phyloP scores from a whole-genome alignment of 2,329 filamentous ascomycete species.

The Beauveria sp. region DNA sequence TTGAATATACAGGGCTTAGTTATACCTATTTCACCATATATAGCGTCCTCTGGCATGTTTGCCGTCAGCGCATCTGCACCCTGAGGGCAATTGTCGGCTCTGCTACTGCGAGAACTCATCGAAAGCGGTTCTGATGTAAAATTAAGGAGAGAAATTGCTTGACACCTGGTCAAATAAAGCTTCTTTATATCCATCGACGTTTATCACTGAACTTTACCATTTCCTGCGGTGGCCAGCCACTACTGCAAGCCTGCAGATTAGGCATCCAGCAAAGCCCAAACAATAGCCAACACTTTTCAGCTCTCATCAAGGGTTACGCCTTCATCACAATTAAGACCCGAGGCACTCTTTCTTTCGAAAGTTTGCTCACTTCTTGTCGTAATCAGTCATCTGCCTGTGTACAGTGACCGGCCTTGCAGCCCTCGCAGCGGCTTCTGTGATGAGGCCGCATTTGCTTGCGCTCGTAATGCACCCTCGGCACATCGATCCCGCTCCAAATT shows the following conservation, averaged over 20 bases:
- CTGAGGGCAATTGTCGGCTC: not conserved
- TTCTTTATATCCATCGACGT: not conserved
- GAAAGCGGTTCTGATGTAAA: not conserved
- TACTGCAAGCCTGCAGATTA: not conserved
- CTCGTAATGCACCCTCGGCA: not conserved
- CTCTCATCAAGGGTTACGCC: not conserved
- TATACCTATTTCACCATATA: not conserved
- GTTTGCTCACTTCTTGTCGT: not conserved
- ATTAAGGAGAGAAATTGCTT: not conserved
- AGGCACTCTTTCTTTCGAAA: not conserved
- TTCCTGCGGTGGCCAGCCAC: not conserved
- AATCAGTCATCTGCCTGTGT: not conserved
- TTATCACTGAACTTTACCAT: no score
- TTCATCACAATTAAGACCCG: not conserved
- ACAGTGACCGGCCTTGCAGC: constrained; percentile 27
- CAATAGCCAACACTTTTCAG: not conserved
- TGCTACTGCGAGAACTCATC: no score
- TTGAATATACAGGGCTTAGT: not conserved
- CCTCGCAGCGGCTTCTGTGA: constrained; percentile 24
- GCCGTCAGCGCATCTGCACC: not conserved
- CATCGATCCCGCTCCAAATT: constrained; percentile 16
- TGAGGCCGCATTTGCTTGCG: constrained; percentile 17
- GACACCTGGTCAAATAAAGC: not conserved
- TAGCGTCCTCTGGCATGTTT: not conserved
- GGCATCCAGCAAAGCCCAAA: not conserved